Conservation (phyloP, 176 grass and related monocot genomes). For the Carex myosuroides region DNA sequence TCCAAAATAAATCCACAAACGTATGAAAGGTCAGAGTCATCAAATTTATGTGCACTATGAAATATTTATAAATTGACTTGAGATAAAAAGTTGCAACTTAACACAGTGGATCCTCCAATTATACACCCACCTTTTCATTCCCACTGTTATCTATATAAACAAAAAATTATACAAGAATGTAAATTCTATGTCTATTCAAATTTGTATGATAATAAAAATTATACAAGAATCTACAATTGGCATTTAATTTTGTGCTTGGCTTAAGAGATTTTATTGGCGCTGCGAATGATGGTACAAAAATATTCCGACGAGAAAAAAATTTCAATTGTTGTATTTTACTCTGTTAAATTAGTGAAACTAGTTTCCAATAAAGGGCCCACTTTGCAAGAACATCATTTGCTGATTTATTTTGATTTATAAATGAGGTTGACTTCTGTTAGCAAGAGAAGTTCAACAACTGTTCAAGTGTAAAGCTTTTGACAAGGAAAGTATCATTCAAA, state of each 20-base stretch:
- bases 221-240: no score
- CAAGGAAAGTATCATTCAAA: background rate
- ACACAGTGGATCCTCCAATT: background rate
- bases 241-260: no score
- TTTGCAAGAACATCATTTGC: background rate
- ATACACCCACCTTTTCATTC: background rate
- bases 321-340: background rate
- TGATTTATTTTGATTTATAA: background rate
- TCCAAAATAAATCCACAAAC: background rate
- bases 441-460: no score
- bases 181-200: background rate
- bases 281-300: no score
- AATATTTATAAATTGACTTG: background rate
- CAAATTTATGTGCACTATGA: background rate
- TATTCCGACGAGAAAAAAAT: background rate
- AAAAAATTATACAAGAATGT: background rate
- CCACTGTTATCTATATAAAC: background rate
- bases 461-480: background rate
- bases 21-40: background rate
- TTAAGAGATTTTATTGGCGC: no score
- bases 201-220: background rate
- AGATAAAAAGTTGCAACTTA: background rate
- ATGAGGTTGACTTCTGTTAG: background rate
- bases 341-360: background rate
- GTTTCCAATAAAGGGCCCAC: background rate